Evolutionary conservation across 768 basidiomycete species (phyloP).

Genomic region (Hortiboletus flavorubellus): DNA sequence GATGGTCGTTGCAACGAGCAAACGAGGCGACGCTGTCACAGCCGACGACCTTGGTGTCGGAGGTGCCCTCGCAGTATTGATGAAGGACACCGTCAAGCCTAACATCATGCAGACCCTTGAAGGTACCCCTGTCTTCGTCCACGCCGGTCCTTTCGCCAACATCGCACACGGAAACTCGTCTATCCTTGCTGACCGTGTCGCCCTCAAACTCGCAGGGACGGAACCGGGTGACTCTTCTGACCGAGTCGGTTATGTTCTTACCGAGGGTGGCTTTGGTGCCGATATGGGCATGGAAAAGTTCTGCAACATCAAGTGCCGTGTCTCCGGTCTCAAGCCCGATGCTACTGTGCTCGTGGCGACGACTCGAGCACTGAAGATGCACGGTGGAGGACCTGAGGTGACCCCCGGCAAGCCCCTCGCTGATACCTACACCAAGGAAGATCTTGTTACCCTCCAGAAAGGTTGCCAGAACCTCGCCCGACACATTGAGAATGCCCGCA

Average conservation of each 20-base stretch:
- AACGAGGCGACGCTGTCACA: conserved; percentile 86
- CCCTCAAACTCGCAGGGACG: conserved; percentile 93
- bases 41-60: conserved; percentile 95
- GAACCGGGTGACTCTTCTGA: conserved; percentile 84
- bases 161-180: conserved; percentile 99
- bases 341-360: conserved; percentile 96
- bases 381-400: conserved; percentile 96
- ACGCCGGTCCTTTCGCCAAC: conserved; percentile 98
- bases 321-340: conserved; percentile 89
- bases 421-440: conserved; percentile 92
- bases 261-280: conserved; percentile 97
- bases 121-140: conserved; percentile 98
- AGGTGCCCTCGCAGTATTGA: conserved; percentile 91
- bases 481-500: conserved; percentile 92
- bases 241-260: conserved; percentile 91
- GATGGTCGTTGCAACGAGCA: conserved; percentile 97
- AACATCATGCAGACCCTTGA: conserved; percentile 98
- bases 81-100: conserved; percentile 99
- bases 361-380: conserved; percentile 98
- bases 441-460: conserved; percentile 82
- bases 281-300: conserved; percentile 99
- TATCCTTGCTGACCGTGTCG: conserved; percentile 95
- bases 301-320: conserved; percentile 98
- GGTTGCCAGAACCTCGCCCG: conserved; percentile 91
- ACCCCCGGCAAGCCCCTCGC: conserved; percentile 93